Evolutionary conservation across 2,329 filamentous ascomycete genomes (phyloP).

Genomic region (Colletotrichum lini): DNA sequence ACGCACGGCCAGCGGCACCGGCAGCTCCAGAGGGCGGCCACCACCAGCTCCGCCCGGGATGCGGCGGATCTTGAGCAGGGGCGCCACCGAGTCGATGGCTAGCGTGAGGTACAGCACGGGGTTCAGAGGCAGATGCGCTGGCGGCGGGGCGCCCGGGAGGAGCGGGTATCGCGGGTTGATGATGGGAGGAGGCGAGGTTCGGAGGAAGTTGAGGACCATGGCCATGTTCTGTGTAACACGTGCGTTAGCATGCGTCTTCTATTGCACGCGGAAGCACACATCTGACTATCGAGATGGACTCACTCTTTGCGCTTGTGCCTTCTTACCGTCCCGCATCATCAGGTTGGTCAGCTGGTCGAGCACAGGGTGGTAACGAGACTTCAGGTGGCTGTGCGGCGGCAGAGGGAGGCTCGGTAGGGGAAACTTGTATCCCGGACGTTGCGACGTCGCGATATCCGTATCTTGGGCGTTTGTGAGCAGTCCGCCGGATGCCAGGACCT

Average conservation of each 20-base stretch:
- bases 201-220: conserved; percentile 85
- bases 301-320: conserved; percentile 91
- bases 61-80: conserved; percentile 84
- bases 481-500: conserved; percentile 51
- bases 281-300: conserved; percentile 48
- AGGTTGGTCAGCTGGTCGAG: conserved; percentile 90
- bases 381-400: conserved; percentile 74
- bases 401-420: conserved; percentile 78
- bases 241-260: conserved; percentile 18
- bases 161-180: conserved; percentile 80
- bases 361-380: conserved; percentile 88
- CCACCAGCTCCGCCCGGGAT: conserved; percentile 87
- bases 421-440: conserved; percentile 80
- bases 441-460: conserved; percentile 33
- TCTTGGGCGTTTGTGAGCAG: conserved; percentile 49
- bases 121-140: conserved; percentile 86
- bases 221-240: conserved; percentile 79
- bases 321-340: conserved; percentile 92
- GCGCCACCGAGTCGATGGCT: conserved; percentile 93
- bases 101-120: conserved; percentile 91
- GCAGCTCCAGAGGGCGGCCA: conserved; percentile 86
- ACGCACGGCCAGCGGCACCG: conserved; percentile 80
- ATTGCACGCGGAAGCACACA: not conserved
- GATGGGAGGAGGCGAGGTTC: conserved; percentile 85
- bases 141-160: conserved; percentile 82